These are phyloP conservation scores for Pseudoturritis turrita DNA, from an alignment of 345 rosid species.

Conservation along the genomic window DNA sequence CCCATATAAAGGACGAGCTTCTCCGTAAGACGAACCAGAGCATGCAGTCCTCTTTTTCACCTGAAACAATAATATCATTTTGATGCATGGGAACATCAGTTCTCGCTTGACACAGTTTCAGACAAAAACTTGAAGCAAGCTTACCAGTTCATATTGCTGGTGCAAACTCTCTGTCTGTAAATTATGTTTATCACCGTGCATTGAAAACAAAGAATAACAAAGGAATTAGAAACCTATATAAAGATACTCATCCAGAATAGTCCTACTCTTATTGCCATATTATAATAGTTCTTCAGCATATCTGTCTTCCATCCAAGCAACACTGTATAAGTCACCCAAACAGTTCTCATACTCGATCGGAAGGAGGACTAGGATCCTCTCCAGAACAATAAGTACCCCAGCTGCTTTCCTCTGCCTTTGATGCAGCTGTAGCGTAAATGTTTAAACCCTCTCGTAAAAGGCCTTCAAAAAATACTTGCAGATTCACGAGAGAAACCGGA, in stretches of 20 bases:
- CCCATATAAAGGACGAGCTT: slow-evolving; percentile 64
- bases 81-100: background rate
- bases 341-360: slow-evolving; percentile 91
- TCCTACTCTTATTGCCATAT: background rate
- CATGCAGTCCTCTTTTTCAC: slow-evolving; percentile 67
- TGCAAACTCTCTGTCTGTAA: slow-evolving; percentile 60
- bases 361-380: slow-evolving; percentile 84
- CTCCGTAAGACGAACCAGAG: slow-evolving; percentile 39
- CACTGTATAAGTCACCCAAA: slow-evolving; percentile 95
- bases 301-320: slow-evolving; percentile 99
- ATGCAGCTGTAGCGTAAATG: slow-evolving; percentile 91
- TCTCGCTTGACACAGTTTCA: background rate
- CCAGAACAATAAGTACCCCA: slow-evolving; percentile 99
- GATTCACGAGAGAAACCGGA: slow-evolving; percentile 33
- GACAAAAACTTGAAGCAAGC: background rate
- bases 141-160: slow-evolving; percentile 81
- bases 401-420: slow-evolving; percentile 92
- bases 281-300: slow-evolving; percentile 19
- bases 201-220: background rate
- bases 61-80: slow-evolving; percentile 35
- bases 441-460: slow-evolving; percentile 85
- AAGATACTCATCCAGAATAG: background rate
- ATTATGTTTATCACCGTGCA: slow-evolving; percentile 72
- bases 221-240: background rate
- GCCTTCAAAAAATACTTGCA: slow-evolving; percentile 97